Conservation (phyloP, 164 flowering plant genomes). For the Chimonanthus praecox region DNA sequence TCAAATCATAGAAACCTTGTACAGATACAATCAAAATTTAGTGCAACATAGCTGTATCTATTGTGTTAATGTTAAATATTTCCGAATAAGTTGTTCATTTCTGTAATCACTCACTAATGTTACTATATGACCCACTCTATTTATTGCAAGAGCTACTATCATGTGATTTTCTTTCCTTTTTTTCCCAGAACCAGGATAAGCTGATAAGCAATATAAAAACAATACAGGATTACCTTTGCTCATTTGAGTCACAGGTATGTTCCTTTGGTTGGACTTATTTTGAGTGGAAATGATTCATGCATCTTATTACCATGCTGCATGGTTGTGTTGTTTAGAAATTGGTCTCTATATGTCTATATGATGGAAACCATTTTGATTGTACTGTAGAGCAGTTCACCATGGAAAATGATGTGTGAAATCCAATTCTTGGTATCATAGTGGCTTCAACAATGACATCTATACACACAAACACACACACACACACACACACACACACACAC, state of each 20-base stretch:
- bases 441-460: no score
- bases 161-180: constrained; percentile 7
- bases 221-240: constrained; percentile 91
- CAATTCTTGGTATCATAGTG: no score
- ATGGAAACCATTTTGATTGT: neutral
- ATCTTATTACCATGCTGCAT: neutral
- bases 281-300: neutral
- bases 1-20: no score
- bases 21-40: no score
- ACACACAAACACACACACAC: no score
- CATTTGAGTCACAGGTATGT: constrained; percentile 81
- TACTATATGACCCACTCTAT: neutral
- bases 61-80: no score
- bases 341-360: neutral
- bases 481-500: no score
- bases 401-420: neutral
- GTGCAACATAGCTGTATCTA: no score
- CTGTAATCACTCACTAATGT: neutral
- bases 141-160: neutral
- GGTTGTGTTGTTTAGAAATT: neutral
- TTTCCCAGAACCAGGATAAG: constrained; percentile 64
- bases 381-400: neutral
- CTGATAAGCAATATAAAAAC: constrained; percentile 72
- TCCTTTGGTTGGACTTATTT: neutral
- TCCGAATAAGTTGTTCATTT: neutral